Conservation (phyloP, 371 early-diverging fungal genomes). For the Phascolomyces articulosus region DNA sequence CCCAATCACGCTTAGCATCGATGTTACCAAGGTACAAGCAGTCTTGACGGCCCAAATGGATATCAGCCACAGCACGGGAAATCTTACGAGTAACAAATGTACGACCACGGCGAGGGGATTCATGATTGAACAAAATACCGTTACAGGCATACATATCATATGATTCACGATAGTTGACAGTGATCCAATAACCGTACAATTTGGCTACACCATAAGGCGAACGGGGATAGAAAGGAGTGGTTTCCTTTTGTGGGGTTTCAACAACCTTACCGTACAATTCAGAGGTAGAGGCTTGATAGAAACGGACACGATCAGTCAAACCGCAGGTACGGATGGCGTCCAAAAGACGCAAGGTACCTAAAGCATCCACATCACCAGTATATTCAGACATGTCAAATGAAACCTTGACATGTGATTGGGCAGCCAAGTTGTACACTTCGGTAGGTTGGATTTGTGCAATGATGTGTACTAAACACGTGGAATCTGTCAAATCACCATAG, state of each 20-base stretch:
- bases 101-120: conserved; percentile 82
- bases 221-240: conserved; percentile 87
- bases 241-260: conserved; percentile 83
- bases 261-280: conserved; percentile 85
- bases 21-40: conserved; percentile 83
- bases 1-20: conserved; percentile 90
- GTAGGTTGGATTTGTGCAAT: conserved; percentile 78
- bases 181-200: conserved; percentile 84
- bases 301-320: conserved; percentile 69
- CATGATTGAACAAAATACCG: conserved; percentile 89
- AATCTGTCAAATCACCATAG: conserved; percentile 87
- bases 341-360: conserved; percentile 81
- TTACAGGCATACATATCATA: conserved; percentile 85
- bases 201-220: conserved; percentile 91
- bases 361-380: conserved; percentile 86
- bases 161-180: conserved; percentile 84
- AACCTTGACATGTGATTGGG: conserved; percentile 86
- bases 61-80: conserved; percentile 80
- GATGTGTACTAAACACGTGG: conserved; percentile 80
- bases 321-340: conserved; percentile 85
- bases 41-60: conserved; percentile 70
- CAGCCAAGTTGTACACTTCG: conserved; percentile 82
- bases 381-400: conserved; percentile 92
- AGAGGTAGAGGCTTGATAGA: conserved; percentile 87
- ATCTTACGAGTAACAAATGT: conserved; percentile 89